Evolutionary conservation across 2,329 filamentous ascomycete species (phyloP), one percentile per base, ranked within the genome.

Genomic region (Magnaporthiopsis rhizophila): DNA sequence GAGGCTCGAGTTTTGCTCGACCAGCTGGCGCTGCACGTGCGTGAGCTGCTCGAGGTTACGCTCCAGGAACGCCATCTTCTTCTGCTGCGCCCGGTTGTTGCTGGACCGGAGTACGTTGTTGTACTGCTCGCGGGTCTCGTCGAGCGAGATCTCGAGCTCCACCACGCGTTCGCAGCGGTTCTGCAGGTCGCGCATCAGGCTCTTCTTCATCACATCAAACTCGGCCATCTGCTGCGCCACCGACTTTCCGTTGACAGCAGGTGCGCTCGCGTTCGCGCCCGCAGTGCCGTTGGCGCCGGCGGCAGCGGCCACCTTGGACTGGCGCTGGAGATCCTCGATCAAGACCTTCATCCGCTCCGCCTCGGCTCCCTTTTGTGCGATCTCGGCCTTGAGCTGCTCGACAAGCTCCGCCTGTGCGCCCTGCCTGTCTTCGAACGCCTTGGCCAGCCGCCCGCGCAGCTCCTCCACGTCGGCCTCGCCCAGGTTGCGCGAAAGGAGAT

Each of bases 131-230:
- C 95, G 87, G 0, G 95, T 97, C 81, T 97, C 93, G 74, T 99
- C 95, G 62, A 99, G 85, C 50, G 91, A 96, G 72, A 99, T 99
- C 78, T 99, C 95, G 34, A 99, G 87, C 81, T 99, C 95, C 24
- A 99, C 95, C 45, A 99, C 93, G 69, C 95, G 89, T 81, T 99
- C 95, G 77, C 95, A 99, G 67, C 95, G 89, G 81, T 99, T 98
- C 78, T 99, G 95, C 69, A 99, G 81, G 77, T 99, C 95, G 65
- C 95, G 91, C 95, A 99, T 99, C 70, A 99, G 83, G 69, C 91
- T 96, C 86, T 99, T 99, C 87, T 99, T 99, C 93, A 99, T 99
- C 66, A 92, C 90, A 77, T 99, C 95, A 71, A 99, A 99, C 75
- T 99, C 95, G 65, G 94, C 91, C 76, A 99, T 96, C 79, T 98